These are phyloP conservation scores for Aspergillus novoparasiticus DNA, from an alignment of 2,329 filamentous ascomycete species.

Conservation along the genomic window DNA sequence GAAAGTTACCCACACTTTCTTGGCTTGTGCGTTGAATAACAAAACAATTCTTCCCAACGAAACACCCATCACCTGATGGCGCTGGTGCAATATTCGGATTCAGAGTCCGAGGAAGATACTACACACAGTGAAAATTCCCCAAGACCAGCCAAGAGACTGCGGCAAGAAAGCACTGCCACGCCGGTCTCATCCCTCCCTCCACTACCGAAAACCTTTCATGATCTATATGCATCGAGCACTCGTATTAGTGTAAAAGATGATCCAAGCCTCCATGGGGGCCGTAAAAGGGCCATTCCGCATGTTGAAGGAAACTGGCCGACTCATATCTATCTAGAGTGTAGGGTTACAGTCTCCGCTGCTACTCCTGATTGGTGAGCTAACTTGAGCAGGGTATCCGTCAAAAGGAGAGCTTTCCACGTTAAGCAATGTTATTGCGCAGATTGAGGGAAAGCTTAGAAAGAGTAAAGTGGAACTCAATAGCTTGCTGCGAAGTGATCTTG, in stretches of 20 bases:
- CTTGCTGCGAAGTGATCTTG: slow-evolving; percentile 76
- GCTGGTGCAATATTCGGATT: slow-evolving; percentile 66
- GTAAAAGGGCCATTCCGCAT: slow-evolving; percentile 80
- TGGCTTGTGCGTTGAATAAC: not conserved
- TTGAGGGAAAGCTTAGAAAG: slow-evolving; percentile 42
- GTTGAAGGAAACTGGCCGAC: slow-evolving; percentile 88
- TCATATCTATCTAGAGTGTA: slow-evolving; percentile 92
- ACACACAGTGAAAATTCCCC: slow-evolving; percentile 17
- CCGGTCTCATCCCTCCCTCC: slow-evolving; percentile 61
- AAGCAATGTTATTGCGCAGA: slow-evolving; percentile 30
- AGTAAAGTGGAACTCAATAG: slow-evolving; percentile 57
- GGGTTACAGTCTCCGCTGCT: slow-evolving; percentile 35
- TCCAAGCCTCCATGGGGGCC: slow-evolving; percentile 80
- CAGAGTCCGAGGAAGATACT: slow-evolving; percentile 40
- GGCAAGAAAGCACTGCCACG: slow-evolving; percentile 15
- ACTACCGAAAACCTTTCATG: slow-evolving; percentile 78
- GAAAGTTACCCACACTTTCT: slow-evolving; percentile 1
- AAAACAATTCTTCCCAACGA: not conserved
- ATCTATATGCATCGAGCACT: slow-evolving; percentile 83
- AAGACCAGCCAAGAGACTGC: slow-evolving; percentile 28
- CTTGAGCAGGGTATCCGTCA: slow-evolving; percentile 42
- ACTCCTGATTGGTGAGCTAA: slow-evolving; percentile 17
- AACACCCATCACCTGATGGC: slow-evolving; percentile 48
- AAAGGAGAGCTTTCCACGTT: slow-evolving; percentile 38
- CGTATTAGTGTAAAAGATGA: slow-evolving; percentile 79